Evolutionary conservation across 192 early-diverging fungal species (phyloP).

Genomic region (Podila epicladia): DNA sequence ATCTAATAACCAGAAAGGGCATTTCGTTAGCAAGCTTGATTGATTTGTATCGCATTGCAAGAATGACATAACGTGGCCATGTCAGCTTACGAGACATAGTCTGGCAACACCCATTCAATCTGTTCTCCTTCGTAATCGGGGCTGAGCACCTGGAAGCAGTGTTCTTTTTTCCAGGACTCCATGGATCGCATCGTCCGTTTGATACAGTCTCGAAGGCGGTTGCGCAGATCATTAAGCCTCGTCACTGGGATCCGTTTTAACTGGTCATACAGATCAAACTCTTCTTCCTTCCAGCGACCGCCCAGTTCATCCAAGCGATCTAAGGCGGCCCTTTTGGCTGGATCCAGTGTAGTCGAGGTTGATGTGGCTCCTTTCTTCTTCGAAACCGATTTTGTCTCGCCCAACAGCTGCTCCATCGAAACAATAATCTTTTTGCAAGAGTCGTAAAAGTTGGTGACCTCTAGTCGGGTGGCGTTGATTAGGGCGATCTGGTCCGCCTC

Average conservation of each 20-base stretch:
- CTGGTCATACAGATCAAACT: slow-evolving; percentile 55
- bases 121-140: slow-evolving; percentile 14
- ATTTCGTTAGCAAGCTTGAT: neutral
- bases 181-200: slow-evolving; percentile 48
- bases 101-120: slow-evolving; percentile 60
- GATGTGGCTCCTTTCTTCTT: slow-evolving; percentile 10
- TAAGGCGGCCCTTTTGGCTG: slow-evolving; percentile 18
- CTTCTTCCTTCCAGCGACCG: slow-evolving; percentile 53
- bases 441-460: slow-evolving; percentile 61
- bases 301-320: slow-evolving; percentile 38
- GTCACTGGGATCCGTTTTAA: slow-evolving; percentile 35
- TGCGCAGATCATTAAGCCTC: slow-evolving; percentile 64
- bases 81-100: slow-evolving; percentile 57
- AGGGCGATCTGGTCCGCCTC: slow-evolving; percentile 35
- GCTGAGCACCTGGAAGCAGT: slow-evolving; percentile 27
- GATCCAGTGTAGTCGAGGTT: neutral
- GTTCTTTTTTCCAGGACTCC: slow-evolving; percentile 61
- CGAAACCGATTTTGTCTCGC: slow-evolving; percentile 37
- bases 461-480: slow-evolving; percentile 38
- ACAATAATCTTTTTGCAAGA: slow-evolving; percentile 56
- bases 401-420: slow-evolving; percentile 50
- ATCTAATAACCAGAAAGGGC: slow-evolving; percentile 2
- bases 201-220: slow-evolving; percentile 50
- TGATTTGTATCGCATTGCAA: neutral
- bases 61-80: neutral